These are phyloP conservation scores for Saccharum officinarum DNA, from an alignment of 176 grass and related monocot species.

Conservation along the genomic window DNA sequence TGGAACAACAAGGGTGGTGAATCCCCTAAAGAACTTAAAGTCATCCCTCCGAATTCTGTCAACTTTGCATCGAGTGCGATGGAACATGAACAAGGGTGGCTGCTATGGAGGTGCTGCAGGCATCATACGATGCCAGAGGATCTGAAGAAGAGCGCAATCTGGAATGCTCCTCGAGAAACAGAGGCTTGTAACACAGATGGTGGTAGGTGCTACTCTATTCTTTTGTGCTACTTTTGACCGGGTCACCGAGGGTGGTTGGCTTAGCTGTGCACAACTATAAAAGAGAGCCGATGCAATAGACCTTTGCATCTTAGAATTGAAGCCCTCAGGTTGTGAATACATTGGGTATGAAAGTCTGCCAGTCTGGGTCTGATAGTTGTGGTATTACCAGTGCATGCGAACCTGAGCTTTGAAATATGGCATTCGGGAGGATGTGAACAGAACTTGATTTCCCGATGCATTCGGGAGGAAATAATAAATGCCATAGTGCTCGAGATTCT, in stretches of 20 bases:
- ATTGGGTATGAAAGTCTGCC: not conserved
- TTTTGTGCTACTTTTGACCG: not conserved
- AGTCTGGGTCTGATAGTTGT: not conserved
- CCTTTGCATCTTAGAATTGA: not conserved
- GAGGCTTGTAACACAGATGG: not conserved
- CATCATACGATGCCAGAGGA: conserved; percentile 81
- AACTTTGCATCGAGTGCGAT: conserved; percentile 77
- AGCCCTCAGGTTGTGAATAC: not conserved
- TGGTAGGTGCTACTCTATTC: conserved; percentile 2
- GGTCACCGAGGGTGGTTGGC: not conserved
- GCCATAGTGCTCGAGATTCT: not conserved
- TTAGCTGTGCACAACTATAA: not conserved
- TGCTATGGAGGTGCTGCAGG: conserved; percentile 90
- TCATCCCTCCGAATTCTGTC: conserved; percentile 69
- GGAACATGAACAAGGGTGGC: conserved; percentile 92
- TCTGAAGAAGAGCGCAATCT: conserved; percentile 24
- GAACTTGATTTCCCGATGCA: not conserved
- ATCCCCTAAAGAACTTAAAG: conserved; percentile 39
- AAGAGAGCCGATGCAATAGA: not conserved
- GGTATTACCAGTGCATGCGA: not conserved
- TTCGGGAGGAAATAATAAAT: not conserved
- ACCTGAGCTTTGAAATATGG: conserved; percentile 5
- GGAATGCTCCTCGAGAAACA: not conserved
- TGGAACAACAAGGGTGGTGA: conserved; percentile 17
- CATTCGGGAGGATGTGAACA: not conserved